These are phyloP conservation scores for Laguncularia racemosa DNA, from an alignment of 345 rosid species.

Conservation along the genomic window DNA sequence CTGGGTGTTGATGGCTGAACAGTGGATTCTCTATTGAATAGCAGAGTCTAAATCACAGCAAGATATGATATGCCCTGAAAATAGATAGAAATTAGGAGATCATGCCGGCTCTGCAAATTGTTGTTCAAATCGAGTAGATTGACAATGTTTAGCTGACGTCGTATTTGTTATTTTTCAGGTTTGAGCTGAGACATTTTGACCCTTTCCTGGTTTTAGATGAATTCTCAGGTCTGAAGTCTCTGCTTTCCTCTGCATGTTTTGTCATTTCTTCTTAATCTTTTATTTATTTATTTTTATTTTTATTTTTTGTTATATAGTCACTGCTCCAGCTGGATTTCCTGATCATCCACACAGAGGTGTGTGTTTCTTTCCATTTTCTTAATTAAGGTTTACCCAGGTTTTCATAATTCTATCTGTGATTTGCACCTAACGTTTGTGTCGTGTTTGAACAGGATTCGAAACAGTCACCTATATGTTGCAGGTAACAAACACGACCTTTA, in stretches of 20 bases:
- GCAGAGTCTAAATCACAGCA: too few species aligned
- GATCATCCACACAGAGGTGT: constrained; percentile 97
- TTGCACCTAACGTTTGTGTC: background rate
- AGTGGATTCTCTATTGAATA: too few species aligned
- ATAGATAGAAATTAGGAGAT: too few species aligned
- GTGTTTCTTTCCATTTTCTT: constrained; percentile 8
- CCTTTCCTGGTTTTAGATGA: constrained; percentile 83
- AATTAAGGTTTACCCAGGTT: background rate
- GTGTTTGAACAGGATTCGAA: constrained; percentile 60
- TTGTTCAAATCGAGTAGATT: constrained; percentile 1
- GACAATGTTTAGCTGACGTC: constrained; percentile 8
- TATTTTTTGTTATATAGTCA: constrained; percentile 28
- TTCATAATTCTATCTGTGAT: too few species aligned
- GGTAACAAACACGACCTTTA: constrained; percentile 33
- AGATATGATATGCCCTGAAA: too few species aligned
- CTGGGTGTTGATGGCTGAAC: too few species aligned
- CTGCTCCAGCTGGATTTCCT: constrained; percentile 87
- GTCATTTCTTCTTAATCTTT: background rate
- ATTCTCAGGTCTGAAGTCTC: constrained; percentile 57
- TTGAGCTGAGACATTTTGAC: constrained; percentile 79
- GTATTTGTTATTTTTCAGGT: constrained; percentile 31
- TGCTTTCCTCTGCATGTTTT: constrained; percentile 2
- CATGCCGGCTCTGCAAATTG: background rate
- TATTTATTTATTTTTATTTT: constrained; percentile 20
- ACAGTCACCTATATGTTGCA: constrained; percentile 93